Percentiles rank a stretch among this genome's conserved stretches.
Conservation (phyloP, 768 basidiomycete species). For the Piloderma croceum region DNA sequence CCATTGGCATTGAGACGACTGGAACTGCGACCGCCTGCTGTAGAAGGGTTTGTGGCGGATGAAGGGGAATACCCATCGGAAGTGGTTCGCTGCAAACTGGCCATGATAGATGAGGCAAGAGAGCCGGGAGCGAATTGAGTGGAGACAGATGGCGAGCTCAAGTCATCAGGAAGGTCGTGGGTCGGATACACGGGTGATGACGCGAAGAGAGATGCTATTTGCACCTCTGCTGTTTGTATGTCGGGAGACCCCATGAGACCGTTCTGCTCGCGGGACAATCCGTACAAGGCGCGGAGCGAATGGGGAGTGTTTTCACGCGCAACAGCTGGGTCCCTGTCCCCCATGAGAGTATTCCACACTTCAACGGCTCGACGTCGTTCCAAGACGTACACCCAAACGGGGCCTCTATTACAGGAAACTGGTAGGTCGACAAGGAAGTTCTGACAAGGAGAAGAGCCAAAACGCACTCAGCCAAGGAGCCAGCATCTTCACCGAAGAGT, state of each 20-base stretch:
- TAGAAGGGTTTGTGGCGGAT: conserved; percentile 36
- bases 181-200: conserved; percentile 79
- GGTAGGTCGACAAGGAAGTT: not conserved
- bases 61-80: conserved; percentile 44
- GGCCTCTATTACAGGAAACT: conserved; percentile 45
- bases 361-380: conserved; percentile 78
- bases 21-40: conserved; percentile 34
- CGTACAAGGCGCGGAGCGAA: conserved; percentile 70
- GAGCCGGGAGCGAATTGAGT: conserved; percentile 35
- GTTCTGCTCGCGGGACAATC: conserved; percentile 49
- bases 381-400: conserved; percentile 89
- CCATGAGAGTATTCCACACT: conserved; percentile 75
- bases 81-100: conserved; percentile 32
- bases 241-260: conserved; percentile 71
- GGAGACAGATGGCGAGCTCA: conserved; percentile 21
- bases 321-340: conserved; percentile 52
- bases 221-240: conserved; percentile 63
- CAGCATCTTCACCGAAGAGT: conserved; percentile 73
- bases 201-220: conserved; percentile 72
- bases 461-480: conserved; percentile 71
- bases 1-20: conserved; percentile 32
- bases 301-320: conserved; percentile 52
- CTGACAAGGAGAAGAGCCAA: conserved; percentile 1
- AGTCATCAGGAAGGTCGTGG: conserved; percentile 51
- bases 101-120: conserved; percentile 43